Percentiles rank a stretch among this genome's conserved stretches.
These are phyloP conservation scores for Echites panduratus DNA, from an alignment of 257 asterid species.

Conservation along the genomic window DNA sequence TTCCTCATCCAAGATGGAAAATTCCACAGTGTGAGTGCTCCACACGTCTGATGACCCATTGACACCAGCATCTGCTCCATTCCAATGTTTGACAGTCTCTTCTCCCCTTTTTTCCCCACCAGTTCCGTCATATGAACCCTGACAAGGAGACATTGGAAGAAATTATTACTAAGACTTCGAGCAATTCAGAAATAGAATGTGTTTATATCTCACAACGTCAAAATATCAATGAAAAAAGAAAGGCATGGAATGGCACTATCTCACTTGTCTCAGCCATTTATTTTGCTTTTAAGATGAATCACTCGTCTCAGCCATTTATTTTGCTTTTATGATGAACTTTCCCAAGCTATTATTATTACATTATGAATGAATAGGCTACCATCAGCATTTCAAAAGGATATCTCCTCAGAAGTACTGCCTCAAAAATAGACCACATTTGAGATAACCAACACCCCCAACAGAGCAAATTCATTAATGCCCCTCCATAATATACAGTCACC, in stretches of 20 bases:
- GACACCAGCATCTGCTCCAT: slow-evolving; percentile 25
- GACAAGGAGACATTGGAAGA: neutral
- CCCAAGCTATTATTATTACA: neutral
- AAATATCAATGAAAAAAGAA: neutral
- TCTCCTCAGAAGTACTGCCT: neutral
- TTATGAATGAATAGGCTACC: neutral
- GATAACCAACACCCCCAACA: neutral
- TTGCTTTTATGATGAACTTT: neutral
- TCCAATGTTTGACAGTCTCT: slow-evolving; percentile 23
- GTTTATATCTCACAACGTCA: too few species aligned
- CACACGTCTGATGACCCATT: slow-evolving; percentile 30
- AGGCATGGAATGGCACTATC: neutral
- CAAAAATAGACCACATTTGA: neutral
- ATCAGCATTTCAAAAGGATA: neutral
- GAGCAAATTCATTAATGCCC: neutral
- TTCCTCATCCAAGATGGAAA: slow-evolving; percentile 33
- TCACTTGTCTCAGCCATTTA: neutral
- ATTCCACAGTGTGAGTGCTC: slow-evolving; percentile 28
- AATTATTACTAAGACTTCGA: neutral
- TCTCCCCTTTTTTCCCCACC: slow-evolving; percentile 28
- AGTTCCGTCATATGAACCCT: slow-evolving; percentile 28
- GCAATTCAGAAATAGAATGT: neutral
- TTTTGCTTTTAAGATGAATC: neutral
- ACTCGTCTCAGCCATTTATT: neutral
- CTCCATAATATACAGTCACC: neutral